Percentiles rank a stretch among this genome's conserved stretches.
These are phyloP conservation scores for Leptographium procerum DNA, from an alignment of 2,329 filamentous ascomycete species.

Conservation along the genomic window DNA sequence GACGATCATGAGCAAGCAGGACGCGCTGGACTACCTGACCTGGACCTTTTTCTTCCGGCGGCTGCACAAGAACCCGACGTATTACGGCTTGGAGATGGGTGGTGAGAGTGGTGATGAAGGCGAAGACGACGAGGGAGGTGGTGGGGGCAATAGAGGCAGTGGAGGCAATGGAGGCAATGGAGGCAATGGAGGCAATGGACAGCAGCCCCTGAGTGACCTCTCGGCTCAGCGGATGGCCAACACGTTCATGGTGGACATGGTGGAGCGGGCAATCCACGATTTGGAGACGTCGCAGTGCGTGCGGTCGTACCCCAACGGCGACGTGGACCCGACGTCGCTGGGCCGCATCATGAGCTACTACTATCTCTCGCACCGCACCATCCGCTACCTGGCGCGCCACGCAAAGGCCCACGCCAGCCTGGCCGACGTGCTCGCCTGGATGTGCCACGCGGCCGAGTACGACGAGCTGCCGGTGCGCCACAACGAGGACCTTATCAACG, in stretches of 20 bases:
- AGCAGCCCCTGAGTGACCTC: conserved; percentile 24
- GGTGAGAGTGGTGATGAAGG: conserved; percentile 51
- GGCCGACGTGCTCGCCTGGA: conserved; percentile 77
- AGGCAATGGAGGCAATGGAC: too few species aligned
- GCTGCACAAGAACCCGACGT: conserved; percentile 95
- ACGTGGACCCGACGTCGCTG: conserved; percentile 79
- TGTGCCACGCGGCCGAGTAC: conserved; percentile 88
- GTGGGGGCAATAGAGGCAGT: not conserved
- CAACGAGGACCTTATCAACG: conserved; percentile 96
- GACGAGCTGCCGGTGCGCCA: conserved; percentile 95
- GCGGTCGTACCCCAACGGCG: conserved; percentile 70
- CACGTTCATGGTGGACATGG: conserved; percentile 87
- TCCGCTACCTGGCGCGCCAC: conserved; percentile 69
- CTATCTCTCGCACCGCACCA: conserved; percentile 90
- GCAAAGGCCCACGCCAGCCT: conserved; percentile 54
- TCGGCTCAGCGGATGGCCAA: conserved; percentile 80
- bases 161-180: not conserved
- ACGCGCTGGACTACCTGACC: conserved; percentile 91
- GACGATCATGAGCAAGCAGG: conserved; percentile 88
- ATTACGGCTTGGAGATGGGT: conserved; percentile 90
- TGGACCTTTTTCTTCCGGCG: conserved; percentile 99
- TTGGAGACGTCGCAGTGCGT: conserved; percentile 79
- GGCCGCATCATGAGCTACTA: conserved; percentile 99
- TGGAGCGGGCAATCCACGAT: conserved; percentile 74
- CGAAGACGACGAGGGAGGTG: not conserved